A percentile compares a stretch with the other conserved stretches of the same genome.
phyloP scores from a whole-genome alignment of 768 basidiomycete genomes.

The Hericium alpestre region DNA sequence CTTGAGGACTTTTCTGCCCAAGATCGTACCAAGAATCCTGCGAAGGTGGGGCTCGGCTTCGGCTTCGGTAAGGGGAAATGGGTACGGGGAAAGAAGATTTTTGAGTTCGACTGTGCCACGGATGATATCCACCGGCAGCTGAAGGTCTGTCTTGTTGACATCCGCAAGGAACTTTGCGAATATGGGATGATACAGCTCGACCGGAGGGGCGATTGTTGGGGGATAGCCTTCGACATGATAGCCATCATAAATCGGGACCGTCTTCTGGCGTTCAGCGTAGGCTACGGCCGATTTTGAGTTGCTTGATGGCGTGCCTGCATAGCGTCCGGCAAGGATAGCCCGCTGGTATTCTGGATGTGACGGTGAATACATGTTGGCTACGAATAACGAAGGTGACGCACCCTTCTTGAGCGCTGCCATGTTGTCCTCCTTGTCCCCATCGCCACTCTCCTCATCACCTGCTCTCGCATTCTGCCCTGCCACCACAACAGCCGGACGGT shows the following conservation, averaged over 20 bases:
- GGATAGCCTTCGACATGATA: background rate
- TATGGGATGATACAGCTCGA: background rate
- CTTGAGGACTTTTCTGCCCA: background rate
- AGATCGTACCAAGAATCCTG: background rate
- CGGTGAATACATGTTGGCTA: too few relatives aligned
- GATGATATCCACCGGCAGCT: background rate
- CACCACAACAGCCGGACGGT: too few relatives aligned
- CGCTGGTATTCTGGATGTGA: too few relatives aligned
- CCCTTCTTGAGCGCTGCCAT: too few relatives aligned
- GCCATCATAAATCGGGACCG: background rate
- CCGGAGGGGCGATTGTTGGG: background rate
- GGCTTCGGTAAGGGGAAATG: background rate
- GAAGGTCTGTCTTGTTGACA: background rate
- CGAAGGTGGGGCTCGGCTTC: background rate
- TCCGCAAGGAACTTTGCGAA: background rate
- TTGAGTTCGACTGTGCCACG: background rate
- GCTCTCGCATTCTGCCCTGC: too few relatives aligned
- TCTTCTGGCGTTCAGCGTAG: background rate
- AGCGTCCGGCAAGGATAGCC: too few relatives aligned
- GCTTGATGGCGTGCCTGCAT: too few relatives aligned
- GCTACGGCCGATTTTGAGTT: too few relatives aligned
- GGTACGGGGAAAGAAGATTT: background rate
- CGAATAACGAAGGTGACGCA: too few relatives aligned
- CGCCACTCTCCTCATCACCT: too few relatives aligned
- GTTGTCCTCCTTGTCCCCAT: too few relatives aligned